Conservation (phyloP, 2,329 filamentous ascomycete genomes). For the Stagonosporopsis tanaceti region DNA sequence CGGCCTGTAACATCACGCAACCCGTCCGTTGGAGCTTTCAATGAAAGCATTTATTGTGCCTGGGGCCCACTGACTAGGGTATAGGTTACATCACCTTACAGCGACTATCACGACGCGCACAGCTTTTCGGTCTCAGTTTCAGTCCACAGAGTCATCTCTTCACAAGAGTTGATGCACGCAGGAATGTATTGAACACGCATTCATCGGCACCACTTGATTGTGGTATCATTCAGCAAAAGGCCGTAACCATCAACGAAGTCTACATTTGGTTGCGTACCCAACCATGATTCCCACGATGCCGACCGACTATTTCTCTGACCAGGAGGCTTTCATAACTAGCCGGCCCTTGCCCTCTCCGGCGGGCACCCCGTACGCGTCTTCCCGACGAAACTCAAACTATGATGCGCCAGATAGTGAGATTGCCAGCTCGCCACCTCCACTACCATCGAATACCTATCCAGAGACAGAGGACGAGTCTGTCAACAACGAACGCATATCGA, state of each 20-base stretch:
- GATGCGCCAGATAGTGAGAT: slow-evolving; percentile 67
- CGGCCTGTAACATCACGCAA: not conserved
- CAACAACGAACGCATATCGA: slow-evolving; percentile 73
- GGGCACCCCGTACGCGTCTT: slow-evolving; percentile 74
- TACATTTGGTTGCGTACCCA: not conserved
- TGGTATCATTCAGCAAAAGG: slow-evolving; percentile 35
- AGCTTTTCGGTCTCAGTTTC: not conserved
- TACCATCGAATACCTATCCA: slow-evolving; percentile 60
- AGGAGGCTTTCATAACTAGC: slow-evolving; percentile 51
- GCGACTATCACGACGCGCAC: not conserved
- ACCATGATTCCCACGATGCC: slow-evolving; percentile 35
- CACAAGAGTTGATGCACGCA: slow-evolving; percentile 4
- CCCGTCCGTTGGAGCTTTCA: not conserved
- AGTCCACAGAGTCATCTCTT: not conserved
- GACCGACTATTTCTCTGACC: slow-evolving; percentile 58
- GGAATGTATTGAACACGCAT: slow-evolving; percentile 40
- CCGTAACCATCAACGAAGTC: not conserved
- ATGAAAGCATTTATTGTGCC: not conserved
- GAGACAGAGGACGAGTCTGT: slow-evolving; percentile 55
- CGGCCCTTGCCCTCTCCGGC: slow-evolving; percentile 72
- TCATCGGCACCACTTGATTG: slow-evolving; percentile 38
- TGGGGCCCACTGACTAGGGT: not conserved
- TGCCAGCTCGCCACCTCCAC: slow-evolving; percentile 67
- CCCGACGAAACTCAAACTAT: slow-evolving; percentile 70
- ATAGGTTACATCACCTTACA: not conserved